phyloP scores from a whole-genome alignment of 106 monocot species.

The Dendrobium chrysotoxum region DNA sequence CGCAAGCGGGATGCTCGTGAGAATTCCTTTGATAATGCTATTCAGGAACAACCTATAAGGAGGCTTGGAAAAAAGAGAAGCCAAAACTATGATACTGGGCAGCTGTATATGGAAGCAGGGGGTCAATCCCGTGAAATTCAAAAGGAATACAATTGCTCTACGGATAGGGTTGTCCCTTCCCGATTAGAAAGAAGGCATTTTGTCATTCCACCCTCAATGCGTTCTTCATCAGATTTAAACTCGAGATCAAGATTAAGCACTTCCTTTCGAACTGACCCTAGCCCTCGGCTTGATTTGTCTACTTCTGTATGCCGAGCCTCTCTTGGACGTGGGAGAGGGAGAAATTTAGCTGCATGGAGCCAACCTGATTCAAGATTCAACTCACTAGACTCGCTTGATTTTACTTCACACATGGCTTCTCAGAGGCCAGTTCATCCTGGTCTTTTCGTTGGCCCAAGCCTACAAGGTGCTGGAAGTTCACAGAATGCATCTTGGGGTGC shows the following conservation, averaged over 20 bases:
- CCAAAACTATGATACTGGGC: slow-evolving; percentile 47
- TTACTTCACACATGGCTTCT: slow-evolving; percentile 60
- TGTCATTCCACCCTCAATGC: slow-evolving; percentile 7
- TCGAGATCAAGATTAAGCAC: slow-evolving; percentile 32
- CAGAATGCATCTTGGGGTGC: slow-evolving; percentile 72
- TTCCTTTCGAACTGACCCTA: slow-evolving; percentile 24
- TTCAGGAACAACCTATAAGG: slow-evolving; percentile 30
- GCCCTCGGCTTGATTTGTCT: slow-evolving; percentile 39
- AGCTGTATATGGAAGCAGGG: slow-evolving; percentile 19
- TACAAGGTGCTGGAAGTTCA: slow-evolving; percentile 42
- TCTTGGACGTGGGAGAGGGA: slow-evolving; percentile 70
- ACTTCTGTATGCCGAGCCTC: slow-evolving; percentile 33
- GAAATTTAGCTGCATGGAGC: slow-evolving; percentile 38
- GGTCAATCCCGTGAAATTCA: slow-evolving; percentile 18
- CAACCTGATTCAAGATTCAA: slow-evolving; percentile 70
- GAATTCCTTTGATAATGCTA: slow-evolving; percentile 29
- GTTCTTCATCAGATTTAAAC: slow-evolving; percentile 32
- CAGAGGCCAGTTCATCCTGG: slow-evolving; percentile 52
- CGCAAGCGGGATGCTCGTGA: slow-evolving; percentile 61
- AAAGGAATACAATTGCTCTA: slow-evolving; percentile 21
- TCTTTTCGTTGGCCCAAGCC: slow-evolving; percentile 50
- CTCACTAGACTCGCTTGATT: slow-evolving; percentile 56
- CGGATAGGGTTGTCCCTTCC: slow-evolving; percentile 24
- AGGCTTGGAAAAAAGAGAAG: slow-evolving; percentile 32
- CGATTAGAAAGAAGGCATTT: slow-evolving; percentile 41